Conservation (phyloP, 2,329 filamentous ascomycete genomes). For the Capronia coronata region DNA sequence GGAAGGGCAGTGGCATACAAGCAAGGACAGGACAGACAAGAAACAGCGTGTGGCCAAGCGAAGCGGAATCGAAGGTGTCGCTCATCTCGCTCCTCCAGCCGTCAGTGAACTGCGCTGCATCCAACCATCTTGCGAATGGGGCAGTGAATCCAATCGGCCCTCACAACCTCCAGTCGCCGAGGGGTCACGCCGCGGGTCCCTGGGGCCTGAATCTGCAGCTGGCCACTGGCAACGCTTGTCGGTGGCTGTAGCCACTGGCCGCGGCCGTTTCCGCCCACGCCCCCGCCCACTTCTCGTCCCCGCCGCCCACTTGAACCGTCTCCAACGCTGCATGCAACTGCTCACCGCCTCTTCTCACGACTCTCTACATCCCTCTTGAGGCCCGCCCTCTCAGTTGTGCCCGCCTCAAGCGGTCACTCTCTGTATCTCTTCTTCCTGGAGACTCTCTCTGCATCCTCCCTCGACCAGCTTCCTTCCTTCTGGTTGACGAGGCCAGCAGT, state of each 20-base stretch:
- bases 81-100: background rate
- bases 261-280: constrained; percentile 7
- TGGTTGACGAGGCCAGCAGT: constrained; percentile 24
- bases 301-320: constrained; percentile 21
- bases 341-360: constrained; percentile 24
- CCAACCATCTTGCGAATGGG: background rate
- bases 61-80: background rate
- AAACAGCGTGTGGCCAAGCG: background rate
- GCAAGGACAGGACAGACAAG: too few relatives aligned
- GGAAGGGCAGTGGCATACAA: too few relatives aligned
- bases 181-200: constrained; percentile 1
- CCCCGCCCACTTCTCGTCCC: constrained; percentile 12
- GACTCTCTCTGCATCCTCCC: constrained; percentile 15
- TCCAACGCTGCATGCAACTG: constrained; percentile 19
- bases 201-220: constrained; percentile 10
- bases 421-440: constrained; percentile 20
- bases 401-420: constrained; percentile 25
- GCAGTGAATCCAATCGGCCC: constrained; percentile 1
- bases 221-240: background rate
- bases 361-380: constrained; percentile 17
- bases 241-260: constrained; percentile 5
- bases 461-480: constrained; percentile 17
- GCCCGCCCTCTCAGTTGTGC: constrained; percentile 17
- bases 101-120: background rate
- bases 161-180: constrained; percentile 3